A percentile compares a stretch with the other conserved stretches of the same genome.
These are phyloP conservation scores for Chrysanthemum lavandulifolium DNA, from an alignment of 129 eudicot genomes.

Conservation along the genomic window DNA sequence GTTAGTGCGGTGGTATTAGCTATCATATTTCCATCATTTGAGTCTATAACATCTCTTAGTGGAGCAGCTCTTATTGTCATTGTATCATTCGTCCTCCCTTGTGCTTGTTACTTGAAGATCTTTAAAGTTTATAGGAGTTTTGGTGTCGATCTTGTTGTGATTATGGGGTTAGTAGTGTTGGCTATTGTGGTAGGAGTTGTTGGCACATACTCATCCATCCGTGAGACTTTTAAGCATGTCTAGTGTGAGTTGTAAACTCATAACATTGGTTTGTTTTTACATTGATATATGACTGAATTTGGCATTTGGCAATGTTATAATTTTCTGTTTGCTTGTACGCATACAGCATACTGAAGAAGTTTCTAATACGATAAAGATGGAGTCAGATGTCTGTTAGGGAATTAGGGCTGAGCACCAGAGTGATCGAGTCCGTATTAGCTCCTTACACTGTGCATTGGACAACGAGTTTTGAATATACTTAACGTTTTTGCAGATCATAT, in stretches of 20 bases:
- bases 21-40: conserved; percentile 27
- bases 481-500: too few relatives aligned
- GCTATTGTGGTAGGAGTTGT: conserved; percentile 25
- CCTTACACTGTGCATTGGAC: too few relatives aligned
- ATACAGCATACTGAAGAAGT: too few relatives aligned
- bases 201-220: conserved; percentile 29
- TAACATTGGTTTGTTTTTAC: neutral
- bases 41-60: conserved; percentile 33
- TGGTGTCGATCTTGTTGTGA: conserved; percentile 25
- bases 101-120: conserved; percentile 39
- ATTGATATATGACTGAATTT: neutral
- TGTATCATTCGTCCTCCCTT: conserved; percentile 34
- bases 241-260: neutral
- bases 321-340: too few relatives aligned
- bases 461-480: too few relatives aligned
- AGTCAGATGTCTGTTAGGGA: too few relatives aligned
- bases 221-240: conserved; percentile 16
- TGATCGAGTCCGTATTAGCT: too few relatives aligned
- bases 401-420: too few relatives aligned
- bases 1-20: conserved; percentile 25
- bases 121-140: conserved; percentile 26
- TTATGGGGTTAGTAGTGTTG: conserved; percentile 28
- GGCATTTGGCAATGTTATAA: too few relatives aligned
- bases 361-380: too few relatives aligned
- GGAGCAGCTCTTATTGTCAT: conserved; percentile 32